Evolutionary conservation across 2,329 filamentous ascomycete species (phyloP).

Genomic region (Cercospora brassicicola): DNA sequence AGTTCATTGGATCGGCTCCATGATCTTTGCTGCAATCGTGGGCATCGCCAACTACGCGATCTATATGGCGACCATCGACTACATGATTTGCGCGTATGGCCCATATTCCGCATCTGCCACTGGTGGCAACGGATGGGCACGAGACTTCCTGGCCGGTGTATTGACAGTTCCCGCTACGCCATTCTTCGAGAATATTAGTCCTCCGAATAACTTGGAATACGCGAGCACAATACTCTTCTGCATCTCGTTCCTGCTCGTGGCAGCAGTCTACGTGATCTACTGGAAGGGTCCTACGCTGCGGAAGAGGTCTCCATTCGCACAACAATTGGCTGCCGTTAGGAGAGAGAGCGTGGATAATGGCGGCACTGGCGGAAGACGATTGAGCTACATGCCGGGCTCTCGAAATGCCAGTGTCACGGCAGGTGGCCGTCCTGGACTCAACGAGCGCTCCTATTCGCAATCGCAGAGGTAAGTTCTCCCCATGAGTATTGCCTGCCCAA

Average conservation of each 20-base stretch:
- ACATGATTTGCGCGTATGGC: conserved; percentile 74
- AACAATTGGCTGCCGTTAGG: conserved; percentile 41
- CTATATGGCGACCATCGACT: conserved; percentile 73
- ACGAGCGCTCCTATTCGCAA: conserved; percentile 33
- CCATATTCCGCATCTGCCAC: conserved; percentile 74
- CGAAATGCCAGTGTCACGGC: conserved; percentile 21
- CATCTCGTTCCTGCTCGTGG: conserved; percentile 53
- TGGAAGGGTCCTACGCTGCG: conserved; percentile 57
- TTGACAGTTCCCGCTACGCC: conserved; percentile 69
- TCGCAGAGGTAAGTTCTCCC: conserved; percentile 20
- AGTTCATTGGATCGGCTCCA: conserved; percentile 68
- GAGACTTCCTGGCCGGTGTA: conserved; percentile 73
- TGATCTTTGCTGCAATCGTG: conserved; percentile 66
- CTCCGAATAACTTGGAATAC: conserved; percentile 50
- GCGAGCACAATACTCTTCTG: conserved; percentile 58
- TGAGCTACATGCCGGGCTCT: conserved; percentile 26
- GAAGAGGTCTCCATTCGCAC: conserved; percentile 54
- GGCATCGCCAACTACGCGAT: conserved; percentile 65
- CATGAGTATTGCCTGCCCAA: neutral
- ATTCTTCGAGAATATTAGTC: conserved; percentile 51
- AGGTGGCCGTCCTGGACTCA: conserved; percentile 25
- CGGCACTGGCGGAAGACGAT: conserved; percentile 25
- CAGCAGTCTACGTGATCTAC: conserved; percentile 59
- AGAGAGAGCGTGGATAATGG: conserved; percentile 29
- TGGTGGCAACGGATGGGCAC: conserved; percentile 72